A percentile compares a stretch with the other conserved stretches of the same genome.
phyloP scores from a whole-genome alignment of 306 rosid species.

The Lathyrus sativus region DNA sequence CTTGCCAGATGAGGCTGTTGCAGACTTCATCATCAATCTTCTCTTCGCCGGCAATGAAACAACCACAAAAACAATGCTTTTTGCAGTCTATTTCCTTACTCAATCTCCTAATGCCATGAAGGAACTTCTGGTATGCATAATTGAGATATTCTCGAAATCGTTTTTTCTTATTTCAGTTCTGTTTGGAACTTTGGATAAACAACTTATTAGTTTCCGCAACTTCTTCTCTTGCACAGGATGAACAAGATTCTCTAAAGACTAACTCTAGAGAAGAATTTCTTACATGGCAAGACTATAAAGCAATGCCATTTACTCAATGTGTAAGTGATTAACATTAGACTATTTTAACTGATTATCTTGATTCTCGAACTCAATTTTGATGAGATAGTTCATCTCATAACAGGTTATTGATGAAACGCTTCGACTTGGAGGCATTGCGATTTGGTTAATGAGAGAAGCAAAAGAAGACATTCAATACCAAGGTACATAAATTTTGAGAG shows the following conservation, averaged over 20 bases:
- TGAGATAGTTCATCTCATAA: slow-evolving; percentile 28
- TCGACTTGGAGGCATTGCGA: slow-evolving; percentile 89
- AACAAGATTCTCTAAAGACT: slow-evolving; percentile 60
- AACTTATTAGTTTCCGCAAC: neutral
- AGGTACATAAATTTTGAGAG: slow-evolving; percentile 48
- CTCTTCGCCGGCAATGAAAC: slow-evolving; percentile 97
- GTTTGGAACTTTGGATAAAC: neutral
- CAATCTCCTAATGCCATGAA: slow-evolving; percentile 72
- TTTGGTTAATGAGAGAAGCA: slow-evolving; percentile 95
- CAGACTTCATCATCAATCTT: slow-evolving; percentile 92
- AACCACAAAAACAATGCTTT: slow-evolving; percentile 93
- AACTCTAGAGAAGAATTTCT: slow-evolving; percentile 53
- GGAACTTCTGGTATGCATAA: slow-evolving; percentile 63
- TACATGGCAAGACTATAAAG: slow-evolving; percentile 83
- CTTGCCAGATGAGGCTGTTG: slow-evolving; percentile 68
- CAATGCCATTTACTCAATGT: slow-evolving; percentile 91
- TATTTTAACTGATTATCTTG: slow-evolving; percentile 4
- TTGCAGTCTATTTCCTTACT: slow-evolving; percentile 85
- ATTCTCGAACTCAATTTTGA: slow-evolving; percentile 26
- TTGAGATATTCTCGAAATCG: slow-evolving; percentile 2
- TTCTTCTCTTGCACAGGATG: slow-evolving; percentile 59
- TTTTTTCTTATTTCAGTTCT: neutral
- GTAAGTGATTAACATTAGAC: slow-evolving; percentile 48
- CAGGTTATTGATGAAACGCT: slow-evolving; percentile 95
- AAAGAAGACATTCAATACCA: slow-evolving; percentile 77